Conservation (phyloP, 129 eudicot genomes). For the Chrysanthemum lavandulifolium region DNA sequence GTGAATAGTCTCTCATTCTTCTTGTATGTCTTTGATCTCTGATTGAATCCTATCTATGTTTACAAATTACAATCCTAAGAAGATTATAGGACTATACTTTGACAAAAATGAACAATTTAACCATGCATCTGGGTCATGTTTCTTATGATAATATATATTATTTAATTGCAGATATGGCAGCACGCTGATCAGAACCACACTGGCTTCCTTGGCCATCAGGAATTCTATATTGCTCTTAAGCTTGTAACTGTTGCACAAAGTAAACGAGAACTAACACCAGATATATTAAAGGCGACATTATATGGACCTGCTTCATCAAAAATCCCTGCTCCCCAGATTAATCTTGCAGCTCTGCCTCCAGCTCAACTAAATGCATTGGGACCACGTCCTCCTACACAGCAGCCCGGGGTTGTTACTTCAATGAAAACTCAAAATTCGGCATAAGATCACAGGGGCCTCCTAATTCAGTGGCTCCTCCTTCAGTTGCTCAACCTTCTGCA, state of each 20-base stretch:
- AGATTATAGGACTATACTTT: too few species aligned
- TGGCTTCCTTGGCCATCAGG: constrained; percentile 83
- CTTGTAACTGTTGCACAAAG: constrained; percentile 94
- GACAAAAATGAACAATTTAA: neutral
- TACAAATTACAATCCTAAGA: too few species aligned
- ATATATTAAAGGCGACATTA: too few species aligned
- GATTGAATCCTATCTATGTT: too few species aligned
- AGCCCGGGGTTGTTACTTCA: constrained; percentile 42
- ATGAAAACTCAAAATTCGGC: constrained; percentile 57
- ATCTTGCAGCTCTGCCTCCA: constrained; percentile 44
- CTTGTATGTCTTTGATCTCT: too few species aligned
- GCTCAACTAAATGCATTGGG: constrained; percentile 41
- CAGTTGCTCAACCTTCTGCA: constrained; percentile 28
- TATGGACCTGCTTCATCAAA: too few species aligned
- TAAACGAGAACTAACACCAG: constrained; percentile 24
- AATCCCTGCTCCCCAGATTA: too few species aligned
- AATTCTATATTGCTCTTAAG: constrained; percentile 82
- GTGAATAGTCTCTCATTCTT: too few species aligned
- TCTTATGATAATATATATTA: constrained; percentile 5
- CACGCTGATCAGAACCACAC: constrained; percentile 37
- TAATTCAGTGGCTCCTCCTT: constrained; percentile 40
- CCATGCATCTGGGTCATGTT: neutral
- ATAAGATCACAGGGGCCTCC: constrained; percentile 66
- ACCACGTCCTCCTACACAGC: constrained; percentile 52
- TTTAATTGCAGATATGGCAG: constrained; percentile 81